Evolutionary conservation across 495 filamentous ascomycete species (phyloP), one percentile per base, ranked within the genome.

Genomic region (Penicillium alfredii): DNA sequence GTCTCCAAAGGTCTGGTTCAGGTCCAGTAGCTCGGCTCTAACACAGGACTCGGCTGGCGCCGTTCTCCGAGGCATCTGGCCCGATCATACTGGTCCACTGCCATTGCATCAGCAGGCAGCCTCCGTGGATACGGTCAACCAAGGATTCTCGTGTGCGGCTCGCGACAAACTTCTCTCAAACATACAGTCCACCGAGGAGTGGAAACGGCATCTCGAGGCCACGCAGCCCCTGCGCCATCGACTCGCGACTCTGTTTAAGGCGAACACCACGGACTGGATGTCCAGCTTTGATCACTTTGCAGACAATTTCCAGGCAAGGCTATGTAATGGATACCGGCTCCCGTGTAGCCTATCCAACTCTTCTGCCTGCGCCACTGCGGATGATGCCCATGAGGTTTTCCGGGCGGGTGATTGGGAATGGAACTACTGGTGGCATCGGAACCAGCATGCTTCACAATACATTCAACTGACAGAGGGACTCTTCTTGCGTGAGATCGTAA

Each of bases 331-430:
- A 2, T 60, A 63, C 29, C 22, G 42, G 0, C 42, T 59, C 3
- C 60, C 60, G 0, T 63, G 60, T 35, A 35, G 46, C 10, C n/a
- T 47, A 2, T 21, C 33, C 0, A 39, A 60, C 14, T 30, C 28
- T 1, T 45, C 36, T 0, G 21, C 42, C 23, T 63, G 60, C 30
- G 60, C 47, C 25, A 55, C 46, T 0, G 21, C 28, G 4, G 35
- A 42, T 4, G 51, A 58, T 17, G 57, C 55, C 0, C 30, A 60
- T 2, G 48, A 53, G 30, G 55, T 55, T 11, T 63, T 61, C 29
- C 60, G 60, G 21, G 60, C 54, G 7, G 60, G 56, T 7, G 60
- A 63, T 20, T 63, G 60, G 56, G 51, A 55, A 30, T 63, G 57
- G 51, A 61, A 63, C 30, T 63, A 60, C 42, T 63, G 51, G 50